Percentiles rank a stretch among this genome's conserved stretches.
Conservation (phyloP, 768 basidiomycete genomes). For the Amanita rubescens region DNA sequence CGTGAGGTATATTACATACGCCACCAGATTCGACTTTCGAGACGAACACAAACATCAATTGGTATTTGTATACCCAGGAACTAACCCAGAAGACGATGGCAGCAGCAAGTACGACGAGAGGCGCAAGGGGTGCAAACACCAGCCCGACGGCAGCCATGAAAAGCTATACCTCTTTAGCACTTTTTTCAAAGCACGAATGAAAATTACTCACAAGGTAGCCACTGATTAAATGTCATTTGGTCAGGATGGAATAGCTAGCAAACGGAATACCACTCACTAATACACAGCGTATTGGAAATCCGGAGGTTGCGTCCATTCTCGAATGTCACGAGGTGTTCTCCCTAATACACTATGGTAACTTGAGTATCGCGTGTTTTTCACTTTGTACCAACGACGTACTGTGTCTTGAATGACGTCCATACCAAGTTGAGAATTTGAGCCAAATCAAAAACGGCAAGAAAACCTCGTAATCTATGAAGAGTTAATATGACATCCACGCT, state of each 20-base stretch:
- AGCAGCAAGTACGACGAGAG: constrained; percentile 78
- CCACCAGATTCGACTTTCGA: constrained; percentile 92
- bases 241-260: background rate
- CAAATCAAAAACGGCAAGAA: constrained; percentile 90
- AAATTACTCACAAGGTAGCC: constrained; percentile 46
- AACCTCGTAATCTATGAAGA: constrained; percentile 62
- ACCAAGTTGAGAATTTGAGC: constrained; percentile 91
- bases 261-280: constrained; percentile 44
- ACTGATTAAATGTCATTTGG: constrained; percentile 19
- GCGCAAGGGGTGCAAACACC: constrained; percentile 92
- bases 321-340: constrained; percentile 82
- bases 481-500: background rate
- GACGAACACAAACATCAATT: constrained; percentile 90
- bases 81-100: constrained; percentile 83
- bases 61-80: constrained; percentile 91
- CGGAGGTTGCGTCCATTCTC: constrained; percentile 86
- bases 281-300: constrained; percentile 85
- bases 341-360: constrained; percentile 55
- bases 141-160: constrained; percentile 93
- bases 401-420: constrained; percentile 79
- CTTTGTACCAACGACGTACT: constrained; percentile 32
- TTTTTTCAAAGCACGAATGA: background rate
- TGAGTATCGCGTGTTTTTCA: constrained; percentile 1
- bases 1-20: constrained; percentile 36
- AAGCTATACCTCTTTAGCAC: constrained; percentile 32